Percentiles rank a stretch among this genome's conserved stretches.
Evolutionary conservation across 768 basidiomycete genomes (phyloP).

Genomic region (Russula griseocarnosa): DNA sequence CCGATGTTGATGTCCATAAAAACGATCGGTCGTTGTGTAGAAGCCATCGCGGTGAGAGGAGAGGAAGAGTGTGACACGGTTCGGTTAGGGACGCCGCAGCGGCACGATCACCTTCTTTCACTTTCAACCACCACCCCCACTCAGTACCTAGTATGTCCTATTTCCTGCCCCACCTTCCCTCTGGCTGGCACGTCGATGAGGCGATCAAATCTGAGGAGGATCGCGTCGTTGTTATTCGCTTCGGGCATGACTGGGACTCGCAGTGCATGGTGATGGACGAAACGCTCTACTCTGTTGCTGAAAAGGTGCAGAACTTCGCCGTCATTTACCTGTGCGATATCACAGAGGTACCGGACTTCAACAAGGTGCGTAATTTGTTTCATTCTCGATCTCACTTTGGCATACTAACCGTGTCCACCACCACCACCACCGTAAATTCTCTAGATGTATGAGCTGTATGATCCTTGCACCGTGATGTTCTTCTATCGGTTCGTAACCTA

Average conservation of each 20-base stretch:
- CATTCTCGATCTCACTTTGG: neutral
- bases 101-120: neutral
- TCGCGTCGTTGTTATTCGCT: constrained; percentile 88
- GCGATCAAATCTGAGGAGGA: constrained; percentile 98
- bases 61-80: neutral
- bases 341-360: constrained; percentile 96
- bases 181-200: constrained; percentile 98
- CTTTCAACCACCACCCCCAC: neutral
- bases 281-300: constrained; percentile 84
- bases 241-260: constrained; percentile 89
- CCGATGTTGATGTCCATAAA: constrained; percentile 98
- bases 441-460: constrained; percentile 98
- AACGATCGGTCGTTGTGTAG: constrained; percentile 71
- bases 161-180: constrained; percentile 82
- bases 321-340: constrained; percentile 96
- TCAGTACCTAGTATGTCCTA: constrained; percentile 61
- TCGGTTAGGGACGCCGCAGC: neutral
- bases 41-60: constrained; percentile 28
- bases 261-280: constrained; percentile 99
- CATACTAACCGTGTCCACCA: constrained; percentile 3
- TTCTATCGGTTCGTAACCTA: constrained; percentile 71
- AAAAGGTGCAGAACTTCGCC: constrained; percentile 98
- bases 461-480: constrained; percentile 97
- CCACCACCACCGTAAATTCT: neutral
- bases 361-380: constrained; percentile 60